Evolutionary conservation across 331 rosid genomes (phyloP), one percentile per base, ranked within the genome.

Genomic region (Acacia concinna): DNA sequence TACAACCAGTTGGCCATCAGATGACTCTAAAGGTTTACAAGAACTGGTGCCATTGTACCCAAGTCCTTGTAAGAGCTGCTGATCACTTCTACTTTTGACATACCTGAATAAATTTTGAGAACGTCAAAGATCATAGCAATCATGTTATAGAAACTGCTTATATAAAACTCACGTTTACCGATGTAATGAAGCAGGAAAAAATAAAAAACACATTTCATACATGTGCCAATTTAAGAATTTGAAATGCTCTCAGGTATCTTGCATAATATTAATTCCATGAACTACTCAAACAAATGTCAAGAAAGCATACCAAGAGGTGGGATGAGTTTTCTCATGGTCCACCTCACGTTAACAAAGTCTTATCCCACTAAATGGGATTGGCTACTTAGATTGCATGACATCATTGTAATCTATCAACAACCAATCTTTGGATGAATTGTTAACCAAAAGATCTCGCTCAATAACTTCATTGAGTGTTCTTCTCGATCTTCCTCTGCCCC

Each of bases 1-100:
- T 64, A 95, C 96, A 77, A 89, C 28, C 15, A 98, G 96, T 75
- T 81, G 90, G 78, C 83, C 88, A 73, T 85, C 71, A 71, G 81
- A 87, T 43, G 83, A 86, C 83, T 89, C 88, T 76, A 87, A 82
- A 74, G 97, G 99, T 78, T 82, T 80, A 81, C 99, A 95, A 74
- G 96, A 64, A 84, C 93, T 85, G 43, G 91, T 87, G 83, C 77
- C 81, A 31, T 87, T 91, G 96, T 82, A 77, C 68, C 79, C 85
- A 75, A 91, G 85, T 78, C 99, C 99, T 81, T 88, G 85, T 52
- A 93, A 79, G 78, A 95, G 98, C 86, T 95, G 98, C 82, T 11
- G 71, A 78, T 93, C 97, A 81, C 87, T 93, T 89, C 91, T 91
- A 86, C 94, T 91, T 86, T 91, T 93, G 78, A 95, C 98, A 85